Evolutionary conservation across 2,329 filamentous ascomycete species (phyloP).

Genomic region (Colletotrichum sp.): DNA sequence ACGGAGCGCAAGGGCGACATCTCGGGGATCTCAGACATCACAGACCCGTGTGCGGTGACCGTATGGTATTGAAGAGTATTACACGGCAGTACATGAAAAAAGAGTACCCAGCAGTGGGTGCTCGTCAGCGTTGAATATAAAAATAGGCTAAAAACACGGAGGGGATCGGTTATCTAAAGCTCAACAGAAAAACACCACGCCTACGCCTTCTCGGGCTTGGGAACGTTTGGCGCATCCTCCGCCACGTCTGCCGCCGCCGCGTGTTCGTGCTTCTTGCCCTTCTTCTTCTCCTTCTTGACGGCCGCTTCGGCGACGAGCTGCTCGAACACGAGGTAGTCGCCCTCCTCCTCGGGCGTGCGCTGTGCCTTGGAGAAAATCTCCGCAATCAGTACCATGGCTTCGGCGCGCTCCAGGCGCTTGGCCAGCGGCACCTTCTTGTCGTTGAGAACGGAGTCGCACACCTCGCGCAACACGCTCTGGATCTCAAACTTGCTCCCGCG

Average conservation of each 20-base stretch:
- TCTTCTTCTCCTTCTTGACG: slow-evolving; percentile 90
- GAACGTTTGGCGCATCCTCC: slow-evolving; percentile 30
- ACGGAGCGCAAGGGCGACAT: background rate
- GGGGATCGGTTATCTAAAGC: background rate
- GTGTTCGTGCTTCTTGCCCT: slow-evolving; percentile 69
- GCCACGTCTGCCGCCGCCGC: slow-evolving; percentile 38
- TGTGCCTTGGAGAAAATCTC: slow-evolving; percentile 88
- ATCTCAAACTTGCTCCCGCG: slow-evolving; percentile 97
- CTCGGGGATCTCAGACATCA: background rate
- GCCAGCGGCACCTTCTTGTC: slow-evolving; percentile 77
- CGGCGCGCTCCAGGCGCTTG: slow-evolving; percentile 89
- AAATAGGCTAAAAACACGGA: background rate
- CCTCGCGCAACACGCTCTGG: slow-evolving; percentile 91
- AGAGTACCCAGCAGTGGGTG: background rate
- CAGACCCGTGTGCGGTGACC: background rate
- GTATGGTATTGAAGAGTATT: background rate
- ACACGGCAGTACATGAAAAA: background rate
- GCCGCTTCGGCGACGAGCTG: slow-evolving; percentile 96
- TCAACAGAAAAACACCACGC: background rate
- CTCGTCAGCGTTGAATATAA: background rate
- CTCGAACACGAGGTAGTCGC: slow-evolving; percentile 98
- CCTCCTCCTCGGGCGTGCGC: slow-evolving; percentile 92
- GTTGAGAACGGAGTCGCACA: slow-evolving; percentile 87
- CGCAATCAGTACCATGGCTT: slow-evolving; percentile 86
- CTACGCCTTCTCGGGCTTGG: slow-evolving; percentile 10